phyloP scores from a whole-genome alignment of 495 filamentous ascomycete species.

The Niebla homalea region DNA sequence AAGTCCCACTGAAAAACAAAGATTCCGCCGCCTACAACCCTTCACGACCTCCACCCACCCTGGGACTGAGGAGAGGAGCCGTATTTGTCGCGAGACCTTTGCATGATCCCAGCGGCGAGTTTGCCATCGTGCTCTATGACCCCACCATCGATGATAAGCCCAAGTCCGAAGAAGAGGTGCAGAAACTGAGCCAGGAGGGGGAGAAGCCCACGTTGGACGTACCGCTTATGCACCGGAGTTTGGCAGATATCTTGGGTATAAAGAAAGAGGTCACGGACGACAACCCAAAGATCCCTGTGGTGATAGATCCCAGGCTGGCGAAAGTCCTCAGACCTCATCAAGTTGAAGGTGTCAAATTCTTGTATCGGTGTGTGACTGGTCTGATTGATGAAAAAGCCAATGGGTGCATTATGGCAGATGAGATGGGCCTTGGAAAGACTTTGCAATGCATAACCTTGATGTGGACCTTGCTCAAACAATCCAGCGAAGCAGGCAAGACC shows the following conservation, averaged over 20 bases:
- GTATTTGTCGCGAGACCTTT: constrained; percentile 80
- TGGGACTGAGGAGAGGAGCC: constrained; percentile 74
- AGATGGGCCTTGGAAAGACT: constrained; percentile 97
- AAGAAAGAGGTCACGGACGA: constrained; percentile 76
- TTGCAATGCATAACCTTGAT: constrained; percentile 69
- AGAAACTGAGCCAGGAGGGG: constrained; percentile 38
- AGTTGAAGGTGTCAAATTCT: constrained; percentile 95
- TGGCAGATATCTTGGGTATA: constrained; percentile 90
- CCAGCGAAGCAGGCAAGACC: constrained; percentile 80
- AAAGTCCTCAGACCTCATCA: constrained; percentile 95
- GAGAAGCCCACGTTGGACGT: constrained; percentile 51
- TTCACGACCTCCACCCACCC: constrained; percentile 64
- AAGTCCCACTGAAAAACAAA: constrained; percentile 79
- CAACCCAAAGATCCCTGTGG: constrained; percentile 81
- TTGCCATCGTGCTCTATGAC: constrained; percentile 92
- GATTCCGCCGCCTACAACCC: constrained; percentile 54
- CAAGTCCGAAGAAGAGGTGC: constrained; percentile 34
- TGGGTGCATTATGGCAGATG: constrained; percentile 98
- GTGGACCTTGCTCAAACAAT: constrained; percentile 95
- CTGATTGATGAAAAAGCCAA: constrained; percentile 88
- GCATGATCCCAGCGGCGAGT: constrained; percentile 91
- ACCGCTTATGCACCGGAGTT: constrained; percentile 78
- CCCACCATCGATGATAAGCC: constrained; percentile 76
- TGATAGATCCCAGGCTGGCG: constrained; percentile 83
- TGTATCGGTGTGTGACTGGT: constrained; percentile 87